A percentile compares a stretch with the other conserved stretches of the same genome.
phyloP scores from a whole-genome alignment of 257 asterid species.

The Scutellaria baicalensis region DNA sequence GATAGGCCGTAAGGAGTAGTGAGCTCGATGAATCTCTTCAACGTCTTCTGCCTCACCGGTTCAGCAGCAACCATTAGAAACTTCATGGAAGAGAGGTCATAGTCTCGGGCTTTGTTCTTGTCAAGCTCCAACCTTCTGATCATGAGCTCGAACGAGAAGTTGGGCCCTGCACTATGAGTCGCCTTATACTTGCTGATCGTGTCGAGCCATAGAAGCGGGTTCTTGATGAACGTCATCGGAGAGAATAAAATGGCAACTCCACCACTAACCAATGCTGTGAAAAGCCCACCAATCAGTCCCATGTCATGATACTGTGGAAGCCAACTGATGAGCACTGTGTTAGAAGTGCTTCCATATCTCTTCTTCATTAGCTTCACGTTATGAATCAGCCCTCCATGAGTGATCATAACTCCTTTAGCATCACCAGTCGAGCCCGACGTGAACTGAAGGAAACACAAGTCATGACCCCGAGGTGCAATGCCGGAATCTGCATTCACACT shows the following conservation, averaged over 20 bases:
- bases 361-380: conserved; percentile 69
- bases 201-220: conserved; percentile 76
- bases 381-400: conserved; percentile 71
- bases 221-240: conserved; percentile 75
- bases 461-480: conserved; percentile 30
- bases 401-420: conserved; percentile 83
- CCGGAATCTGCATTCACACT: not conserved
- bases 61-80: conserved; percentile 88
- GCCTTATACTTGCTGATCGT: conserved; percentile 53
- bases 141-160: conserved; percentile 68
- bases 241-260: conserved; percentile 65
- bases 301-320: conserved; percentile 88
- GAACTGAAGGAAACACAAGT: conserved; percentile 69
- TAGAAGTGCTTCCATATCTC: conserved; percentile 68
- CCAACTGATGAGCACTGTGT: conserved; percentile 77
- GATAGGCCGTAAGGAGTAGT: conserved; percentile 60
- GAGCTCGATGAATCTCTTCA: conserved; percentile 58
- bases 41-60: conserved; percentile 66
- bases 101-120: conserved; percentile 31
- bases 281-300: conserved; percentile 85
- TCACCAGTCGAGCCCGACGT: conserved; percentile 89
- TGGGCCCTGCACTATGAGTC: conserved; percentile 89
- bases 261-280: conserved; percentile 69
- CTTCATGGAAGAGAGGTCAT: conserved; percentile 61
- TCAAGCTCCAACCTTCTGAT: conserved; percentile 54